phyloP scores from a whole-genome alignment of 352 stramenopile species.

The Globisporangium carolinianum region DNA sequence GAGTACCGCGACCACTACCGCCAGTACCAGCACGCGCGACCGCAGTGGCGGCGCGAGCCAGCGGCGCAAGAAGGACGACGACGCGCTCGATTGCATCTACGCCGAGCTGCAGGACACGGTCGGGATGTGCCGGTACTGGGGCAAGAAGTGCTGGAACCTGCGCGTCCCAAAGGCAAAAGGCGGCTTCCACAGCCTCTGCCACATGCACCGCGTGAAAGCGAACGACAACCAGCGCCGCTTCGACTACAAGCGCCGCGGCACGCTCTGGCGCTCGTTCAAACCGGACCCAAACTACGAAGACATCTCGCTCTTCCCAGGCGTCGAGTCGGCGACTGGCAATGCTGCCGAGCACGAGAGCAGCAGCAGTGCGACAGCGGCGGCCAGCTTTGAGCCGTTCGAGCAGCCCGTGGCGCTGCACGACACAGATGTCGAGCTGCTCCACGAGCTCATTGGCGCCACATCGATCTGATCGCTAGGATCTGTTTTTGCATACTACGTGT shows the following conservation, averaged over 20 bases:
- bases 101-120: slow-evolving; percentile 9
- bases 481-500: neutral
- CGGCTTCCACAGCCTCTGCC: slow-evolving; percentile 20
- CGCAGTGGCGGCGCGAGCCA: neutral
- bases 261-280: slow-evolving; percentile 8
- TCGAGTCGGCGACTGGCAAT: neutral
- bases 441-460: slow-evolving; percentile 5
- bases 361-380: neutral
- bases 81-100: slow-evolving; percentile 11
- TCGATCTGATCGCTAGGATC: slow-evolving; percentile 1
- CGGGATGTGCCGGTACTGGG: slow-evolving; percentile 15
- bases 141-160: slow-evolving; percentile 15
- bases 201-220: slow-evolving; percentile 19
- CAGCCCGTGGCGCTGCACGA: slow-evolving; percentile 4
- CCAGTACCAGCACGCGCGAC: neutral
- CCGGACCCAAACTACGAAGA: slow-evolving; percentile 5
- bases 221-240: slow-evolving; percentile 23
- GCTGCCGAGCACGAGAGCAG: neutral
- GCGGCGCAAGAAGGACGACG: slow-evolving; percentile 9
- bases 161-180: slow-evolving; percentile 21
- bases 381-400: slow-evolving; percentile 11
- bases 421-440: slow-evolving; percentile 10
- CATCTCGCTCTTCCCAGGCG: slow-evolving; percentile 8
- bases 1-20: neutral
- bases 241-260: slow-evolving; percentile 16